Evolutionary conservation across 495 filamentous ascomycete species (phyloP).

Genomic region (Penicillium pulvis): DNA sequence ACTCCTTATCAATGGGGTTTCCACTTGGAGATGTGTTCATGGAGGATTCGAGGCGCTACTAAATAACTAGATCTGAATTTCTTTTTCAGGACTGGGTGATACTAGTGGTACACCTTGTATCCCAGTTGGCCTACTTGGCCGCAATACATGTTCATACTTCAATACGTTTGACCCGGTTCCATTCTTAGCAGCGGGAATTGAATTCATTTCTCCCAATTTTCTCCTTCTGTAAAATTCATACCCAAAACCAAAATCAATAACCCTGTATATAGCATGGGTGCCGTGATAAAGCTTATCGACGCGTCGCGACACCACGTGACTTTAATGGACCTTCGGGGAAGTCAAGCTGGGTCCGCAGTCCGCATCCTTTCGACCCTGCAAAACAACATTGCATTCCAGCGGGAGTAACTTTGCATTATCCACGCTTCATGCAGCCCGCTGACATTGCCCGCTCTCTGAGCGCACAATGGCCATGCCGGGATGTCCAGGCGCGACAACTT

Average conservation of each 20-base stretch:
- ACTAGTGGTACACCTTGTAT: no score
- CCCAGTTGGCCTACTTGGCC: no score
- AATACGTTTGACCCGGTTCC: slow-evolving; percentile 19
- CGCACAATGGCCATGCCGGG: slow-evolving; percentile 63
- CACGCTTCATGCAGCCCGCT: slow-evolving; percentile 28
- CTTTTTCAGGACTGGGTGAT: no score
- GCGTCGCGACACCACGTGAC: slow-evolving; percentile 23
- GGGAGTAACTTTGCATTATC: not conserved
- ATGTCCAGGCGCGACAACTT: slow-evolving; percentile 63
- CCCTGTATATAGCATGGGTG: not conserved
- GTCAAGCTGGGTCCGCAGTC: slow-evolving; percentile 3
- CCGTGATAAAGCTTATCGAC: not conserved
- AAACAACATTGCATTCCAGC: slow-evolving; percentile 1
- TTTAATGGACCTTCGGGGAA: slow-evolving; percentile 1
- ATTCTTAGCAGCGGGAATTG: slow-evolving; percentile 21
- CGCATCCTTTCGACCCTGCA: slow-evolving; percentile 1
- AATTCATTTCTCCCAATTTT: slow-evolving; percentile 6
- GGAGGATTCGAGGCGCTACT: no score
- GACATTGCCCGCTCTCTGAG: slow-evolving; percentile 44
- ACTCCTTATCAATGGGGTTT: no score
- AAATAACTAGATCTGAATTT: no score
- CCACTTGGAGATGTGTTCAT: no score
- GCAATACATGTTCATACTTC: slow-evolving; percentile 1
- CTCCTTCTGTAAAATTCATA: not conserved
- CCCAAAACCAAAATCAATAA: not conserved